Evolutionary conservation across 2,329 filamentous ascomycete genomes (phyloP), one percentile per base, ranked within the genome.

Genomic region (Fusarium robinianum): DNA sequence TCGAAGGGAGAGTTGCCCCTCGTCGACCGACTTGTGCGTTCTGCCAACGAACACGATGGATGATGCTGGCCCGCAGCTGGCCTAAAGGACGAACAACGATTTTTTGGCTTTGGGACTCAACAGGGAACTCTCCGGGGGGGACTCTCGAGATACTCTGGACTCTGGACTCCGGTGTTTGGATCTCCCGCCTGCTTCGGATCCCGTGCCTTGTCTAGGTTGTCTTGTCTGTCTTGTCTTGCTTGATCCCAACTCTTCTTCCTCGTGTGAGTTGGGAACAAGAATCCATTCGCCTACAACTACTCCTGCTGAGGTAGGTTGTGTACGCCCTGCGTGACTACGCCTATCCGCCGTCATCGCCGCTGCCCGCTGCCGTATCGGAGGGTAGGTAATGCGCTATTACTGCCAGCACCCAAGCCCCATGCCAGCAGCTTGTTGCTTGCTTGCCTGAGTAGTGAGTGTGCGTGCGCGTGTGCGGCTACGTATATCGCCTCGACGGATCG

Each of bases 311-410:
- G n/a, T n/a, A n/a, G 37, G 10, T 41, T 19, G 14, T 34, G 22
- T 27, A n/a, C 22, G 41, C 37, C 34, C 33, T 34, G 16, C 37
- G 36, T 36, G 37, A 46, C 41, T 43, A 42, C 51, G 46, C 25
- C 36, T 41, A 41, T 30, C 40, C 41, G 25, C 31, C 44, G n/a
- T n/a, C 43, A 15, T 15, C 52, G 21, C 17, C 17, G 19, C n/a
- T n/a, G n/a, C n/a, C n/a, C n/a, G n/a, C n/a, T n/a, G 37, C 38
- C 47, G 41, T 49, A 48, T 51, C 38, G 25, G 46, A 55, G 51
- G 38, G 16, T 30, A 43, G 38, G 35, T 27, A 54, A 40, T 43
- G 30, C 34, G 43, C 46, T 39, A 55, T n/a, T n/a, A n/a, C n/a
- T n/a, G n/a, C 31, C 46, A 22, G 35, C 41, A 31, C 40, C 25